phyloP scores from a whole-genome alignment of 2,329 filamentous ascomycete genomes.

The Endocalyx cinctus region DNA sequence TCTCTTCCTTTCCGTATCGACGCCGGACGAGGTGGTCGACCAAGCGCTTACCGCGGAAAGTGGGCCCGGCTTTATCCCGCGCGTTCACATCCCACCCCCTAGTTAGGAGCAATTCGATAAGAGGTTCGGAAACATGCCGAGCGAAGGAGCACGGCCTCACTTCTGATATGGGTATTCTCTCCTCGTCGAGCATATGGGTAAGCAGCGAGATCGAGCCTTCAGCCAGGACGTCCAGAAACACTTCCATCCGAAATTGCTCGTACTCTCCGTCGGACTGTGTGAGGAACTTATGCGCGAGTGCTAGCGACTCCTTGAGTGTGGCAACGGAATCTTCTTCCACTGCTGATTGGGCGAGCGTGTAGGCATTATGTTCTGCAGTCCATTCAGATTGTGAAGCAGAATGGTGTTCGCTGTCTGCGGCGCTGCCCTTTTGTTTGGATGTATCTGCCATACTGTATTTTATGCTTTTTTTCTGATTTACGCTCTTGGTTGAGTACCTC shows the following conservation, averaged over 20 bases:
- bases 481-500: too few relatives aligned
- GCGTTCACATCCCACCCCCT: slow-evolving; percentile 4
- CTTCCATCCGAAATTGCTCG: slow-evolving; percentile 1
- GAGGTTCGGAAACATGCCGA: slow-evolving; percentile 1
- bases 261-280: slow-evolving; percentile 1
- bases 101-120: slow-evolving; percentile 2
- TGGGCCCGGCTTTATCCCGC: background rate
- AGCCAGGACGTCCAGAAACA: slow-evolving; percentile 1
- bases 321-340: background rate
- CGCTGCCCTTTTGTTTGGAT: too few relatives aligned
- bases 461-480: too few relatives aligned
- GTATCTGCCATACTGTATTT: too few relatives aligned
- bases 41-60: slow-evolving; percentile 1
- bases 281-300: slow-evolving; percentile 1
- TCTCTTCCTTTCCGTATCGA: slow-evolving; percentile 2
- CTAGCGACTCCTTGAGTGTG: slow-evolving; percentile 1
- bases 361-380: background rate
- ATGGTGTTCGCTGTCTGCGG: too few relatives aligned
- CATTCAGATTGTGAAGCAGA: too few relatives aligned
- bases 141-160: background rate
- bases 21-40: slow-evolving; percentile 3
- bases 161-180: slow-evolving; percentile 1
- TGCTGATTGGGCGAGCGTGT: background rate
- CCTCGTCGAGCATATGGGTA: slow-evolving; percentile 6
- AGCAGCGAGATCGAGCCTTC: background rate